A percentile compares a stretch with the other conserved stretches of the same genome.
phyloP scores from a whole-genome alignment of 106 monocot species.

The Narthecium ossifragum region DNA sequence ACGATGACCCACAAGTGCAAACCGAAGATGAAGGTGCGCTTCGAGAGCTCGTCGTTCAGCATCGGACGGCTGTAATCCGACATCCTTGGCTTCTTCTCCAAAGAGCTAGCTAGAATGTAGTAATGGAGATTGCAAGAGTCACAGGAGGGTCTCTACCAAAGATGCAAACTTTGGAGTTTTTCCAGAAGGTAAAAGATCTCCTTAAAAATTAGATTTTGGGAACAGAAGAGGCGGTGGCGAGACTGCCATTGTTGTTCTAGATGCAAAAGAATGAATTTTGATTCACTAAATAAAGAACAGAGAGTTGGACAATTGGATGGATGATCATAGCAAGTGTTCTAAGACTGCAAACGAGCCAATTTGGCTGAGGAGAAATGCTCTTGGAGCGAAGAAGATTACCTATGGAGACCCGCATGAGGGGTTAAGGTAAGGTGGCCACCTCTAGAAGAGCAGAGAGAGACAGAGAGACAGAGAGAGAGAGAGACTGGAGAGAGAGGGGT shows the following conservation, averaged over 20 bases:
- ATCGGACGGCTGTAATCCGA: conserved; percentile 10
- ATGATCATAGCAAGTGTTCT: no score
- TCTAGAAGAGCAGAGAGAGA: no score
- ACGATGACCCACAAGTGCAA: conserved; percentile 76
- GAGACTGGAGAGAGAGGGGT: background rate
- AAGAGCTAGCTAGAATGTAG: no score
- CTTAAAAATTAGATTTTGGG: background rate
- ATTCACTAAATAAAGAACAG: background rate
- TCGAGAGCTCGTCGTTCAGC: conserved; percentile 55
- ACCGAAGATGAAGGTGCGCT: conserved; percentile 72
- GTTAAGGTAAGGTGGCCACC: no score
- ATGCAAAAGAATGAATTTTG: background rate
- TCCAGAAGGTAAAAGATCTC: background rate
- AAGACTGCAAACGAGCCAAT: no score
- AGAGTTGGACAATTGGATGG: no score
- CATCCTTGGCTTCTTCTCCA: no score
- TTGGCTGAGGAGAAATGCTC: no score
- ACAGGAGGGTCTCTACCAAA: no score
- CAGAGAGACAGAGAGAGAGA: background rate
- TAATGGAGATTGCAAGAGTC: no score
- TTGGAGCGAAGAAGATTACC: no score
- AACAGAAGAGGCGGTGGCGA: background rate
- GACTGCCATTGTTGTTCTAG: background rate
- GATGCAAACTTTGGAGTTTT: background rate
- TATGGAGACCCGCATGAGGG: no score